Base-by-base conservation (phyloP, 1,284 basidiomycete genomes). In the Trichosporon coremiiforme region DNA sequence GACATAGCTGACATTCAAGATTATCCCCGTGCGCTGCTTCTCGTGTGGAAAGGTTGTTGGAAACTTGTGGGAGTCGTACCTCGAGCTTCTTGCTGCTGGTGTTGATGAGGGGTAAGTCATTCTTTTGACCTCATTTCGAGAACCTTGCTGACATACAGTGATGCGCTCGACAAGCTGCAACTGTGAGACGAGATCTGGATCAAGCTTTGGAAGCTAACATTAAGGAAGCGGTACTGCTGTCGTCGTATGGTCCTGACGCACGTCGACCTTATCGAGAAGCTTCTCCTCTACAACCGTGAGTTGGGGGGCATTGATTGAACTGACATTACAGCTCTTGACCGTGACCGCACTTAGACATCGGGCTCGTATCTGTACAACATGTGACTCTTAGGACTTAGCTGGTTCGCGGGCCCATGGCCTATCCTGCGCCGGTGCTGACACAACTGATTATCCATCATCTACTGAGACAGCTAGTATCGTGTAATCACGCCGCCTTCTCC, bases 231-330 rank as follows among this genome's bases (percentile, higher is more conserved):
- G 70, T 98, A 98, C 83, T 98, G 95, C 85, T 98, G 96, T 84
- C 88, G 96, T 64, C 88, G 96, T 68, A 99, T 99, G 96, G 93
- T 99, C 13, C 85, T 98, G 68, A 98, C 96, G 0, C 96, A 99
- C 82, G 82, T 84, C 72, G 95, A 98, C 84, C 87, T 98, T 71
- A 97, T 98, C 76, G 95, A 98, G 84, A 98, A 97, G 84, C 87
- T 97, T 20, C 86, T 98, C 31, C 93, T 96, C 79, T 98, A 97
- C 84, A 97, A 96, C 85, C 94, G 95, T 97, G 75, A 78, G 94
- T 89, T 15, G n/a, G n/a, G n/a, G n/a, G 31, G 12, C 41, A 7
- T 22, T 0, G 1, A 15, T 2, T 29, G 1, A 10, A 64, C 70
- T 71, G 47, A 71, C 70, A 9, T 33, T 5, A 0, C 68, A 73